A percentile compares a stretch with the other conserved stretches of the same genome.
These are phyloP conservation scores for Trypanosoma theileri DNA, from an alignment of 208 protist species.

Conservation along the genomic window DNA sequence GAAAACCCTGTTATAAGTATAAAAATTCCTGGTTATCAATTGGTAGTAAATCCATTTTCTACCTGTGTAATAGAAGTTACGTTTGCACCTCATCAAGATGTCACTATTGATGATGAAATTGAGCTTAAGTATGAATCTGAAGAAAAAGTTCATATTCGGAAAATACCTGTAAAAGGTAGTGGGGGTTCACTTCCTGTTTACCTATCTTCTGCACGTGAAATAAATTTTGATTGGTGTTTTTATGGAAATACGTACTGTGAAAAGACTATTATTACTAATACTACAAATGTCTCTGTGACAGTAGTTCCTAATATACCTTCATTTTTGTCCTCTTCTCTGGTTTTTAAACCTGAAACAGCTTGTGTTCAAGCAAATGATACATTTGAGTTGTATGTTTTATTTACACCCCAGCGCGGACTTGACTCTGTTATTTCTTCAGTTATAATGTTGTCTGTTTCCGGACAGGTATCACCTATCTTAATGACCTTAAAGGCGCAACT, in stretches of 20 bases:
- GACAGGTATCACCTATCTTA: slow-evolving; percentile 40
- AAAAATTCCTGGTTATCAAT: slow-evolving; percentile 43
- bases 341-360: slow-evolving; percentile 34
- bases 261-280: slow-evolving; percentile 62
- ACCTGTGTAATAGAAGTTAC: slow-evolving; percentile 37
- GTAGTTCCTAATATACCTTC: slow-evolving; percentile 33
- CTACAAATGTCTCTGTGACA: slow-evolving; percentile 51
- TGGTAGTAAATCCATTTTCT: slow-evolving; percentile 55
- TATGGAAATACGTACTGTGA: slow-evolving; percentile 72
- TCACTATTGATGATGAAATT: slow-evolving; percentile 43
- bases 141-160: slow-evolving; percentile 17
- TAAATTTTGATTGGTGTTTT: slow-evolving; percentile 82
- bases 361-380: slow-evolving; percentile 51
- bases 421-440: slow-evolving; percentile 10
- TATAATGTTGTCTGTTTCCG: slow-evolving; percentile 41
- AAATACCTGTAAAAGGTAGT: slow-evolving; percentile 41
- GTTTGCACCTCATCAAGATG: slow-evolving; percentile 49
- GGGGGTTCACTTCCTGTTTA: slow-evolving; percentile 72
- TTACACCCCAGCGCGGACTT: slow-evolving; percentile 32
- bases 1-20: slow-evolving; percentile 48
- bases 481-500: slow-evolving; percentile 37
- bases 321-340: slow-evolving; percentile 16
- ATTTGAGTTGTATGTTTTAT: slow-evolving; percentile 39
- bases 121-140: slow-evolving; percentile 48
- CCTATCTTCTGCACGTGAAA: slow-evolving; percentile 39